Evolutionary conservation across 1,284 basidiomycete species (phyloP), one percentile per base, ranked within the genome.

Genomic region (Leccinum idahoense): DNA sequence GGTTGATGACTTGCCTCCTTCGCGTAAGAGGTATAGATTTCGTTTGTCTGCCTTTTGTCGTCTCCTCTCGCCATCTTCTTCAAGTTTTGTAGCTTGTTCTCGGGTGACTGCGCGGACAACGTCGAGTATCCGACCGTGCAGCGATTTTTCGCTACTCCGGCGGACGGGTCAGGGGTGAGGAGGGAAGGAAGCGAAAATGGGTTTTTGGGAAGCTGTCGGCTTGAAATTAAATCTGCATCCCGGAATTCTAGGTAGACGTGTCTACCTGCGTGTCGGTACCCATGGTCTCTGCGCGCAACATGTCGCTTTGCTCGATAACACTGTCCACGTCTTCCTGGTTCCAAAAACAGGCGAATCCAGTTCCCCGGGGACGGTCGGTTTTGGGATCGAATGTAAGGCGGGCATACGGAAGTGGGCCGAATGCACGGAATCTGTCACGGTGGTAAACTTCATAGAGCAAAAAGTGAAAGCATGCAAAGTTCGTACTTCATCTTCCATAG

Each of bases 341-440:
- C 96, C 96, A 98, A 79, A 97, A 98, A 76, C 95, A 98, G 1
- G 92, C 94, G 74, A 99, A 99, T 0, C 94, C 97, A 0, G 95
- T 98, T 8, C 97, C 97, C 57, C 94, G 84, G 37, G 95, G 94
- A 58, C 94, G 88, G 18, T 90, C 92, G 1, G 90, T 94, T 1
- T 83, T 85, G 15, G 81, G 82, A 71, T 99, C 97, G 77, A 96
- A 82, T 0, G 96, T 92, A 62, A 99, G 93, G 37, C 93, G 87
- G 3, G 93, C 96, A 75, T 99, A 99, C 26, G 95, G 89, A 20
- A 99, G 80, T 3, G 94, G 90, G 0, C 97, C 97, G 72, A 97
- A 99, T 0, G 87, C 78, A 53, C 92, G 90, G 80, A 98, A 96
- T 51, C 93, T 18, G 44, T 35, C 54, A 49, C 12, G 29, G 64